These are phyloP conservation scores for Chaetomidium leptoderma DNA, from an alignment of 495 filamentous ascomycete species.

Conservation along the genomic window DNA sequence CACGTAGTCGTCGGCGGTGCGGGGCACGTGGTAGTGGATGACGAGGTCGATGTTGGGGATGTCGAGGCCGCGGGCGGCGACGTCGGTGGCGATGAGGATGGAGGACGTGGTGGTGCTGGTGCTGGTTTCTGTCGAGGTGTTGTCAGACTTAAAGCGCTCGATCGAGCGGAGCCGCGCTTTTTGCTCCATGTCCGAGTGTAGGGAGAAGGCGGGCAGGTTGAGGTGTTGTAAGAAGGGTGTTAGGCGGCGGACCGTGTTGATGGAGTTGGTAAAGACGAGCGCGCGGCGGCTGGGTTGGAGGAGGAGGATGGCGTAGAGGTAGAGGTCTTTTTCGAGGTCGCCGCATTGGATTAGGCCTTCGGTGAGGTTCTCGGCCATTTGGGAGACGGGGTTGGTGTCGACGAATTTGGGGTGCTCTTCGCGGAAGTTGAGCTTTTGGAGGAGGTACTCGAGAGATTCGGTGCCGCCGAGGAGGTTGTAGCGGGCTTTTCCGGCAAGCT, in stretches of 20 bases:
- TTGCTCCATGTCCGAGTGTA: slow-evolving; percentile 93
- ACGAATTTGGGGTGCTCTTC: slow-evolving; percentile 81
- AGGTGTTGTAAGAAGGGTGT: slow-evolving; percentile 81
- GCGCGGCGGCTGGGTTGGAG: slow-evolving; percentile 74
- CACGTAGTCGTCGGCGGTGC: slow-evolving; percentile 87
- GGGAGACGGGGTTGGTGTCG: slow-evolving; percentile 79
- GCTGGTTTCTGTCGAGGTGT: slow-evolving; percentile 21
- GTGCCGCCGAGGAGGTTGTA: slow-evolving; percentile 63
- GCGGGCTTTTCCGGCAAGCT: slow-evolving; percentile 71
- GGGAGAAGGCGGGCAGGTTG: slow-evolving; percentile 65
- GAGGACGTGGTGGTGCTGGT: slow-evolving; percentile 43
- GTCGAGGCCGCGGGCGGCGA: slow-evolving; percentile 93
- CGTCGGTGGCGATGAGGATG: slow-evolving; percentile 87
- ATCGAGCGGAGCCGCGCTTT: slow-evolving; percentile 92
- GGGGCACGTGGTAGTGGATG: slow-evolving; percentile 92
- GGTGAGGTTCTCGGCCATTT: slow-evolving; percentile 80
- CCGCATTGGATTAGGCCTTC: slow-evolving; percentile 90
- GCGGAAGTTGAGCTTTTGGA: slow-evolving; percentile 84
- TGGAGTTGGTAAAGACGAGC: slow-evolving; percentile 92
- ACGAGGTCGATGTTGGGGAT: slow-evolving; percentile 83
- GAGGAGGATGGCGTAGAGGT: slow-evolving; percentile 82
- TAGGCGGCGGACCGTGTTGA: slow-evolving; percentile 83
- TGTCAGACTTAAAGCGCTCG: slow-evolving; percentile 75
- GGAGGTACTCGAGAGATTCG: slow-evolving; percentile 86
- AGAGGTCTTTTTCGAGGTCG: slow-evolving; percentile 94